phyloP scores from a whole-genome alignment of 1,139 yeast species.

The Hyphopichia khmerensis region DNA sequence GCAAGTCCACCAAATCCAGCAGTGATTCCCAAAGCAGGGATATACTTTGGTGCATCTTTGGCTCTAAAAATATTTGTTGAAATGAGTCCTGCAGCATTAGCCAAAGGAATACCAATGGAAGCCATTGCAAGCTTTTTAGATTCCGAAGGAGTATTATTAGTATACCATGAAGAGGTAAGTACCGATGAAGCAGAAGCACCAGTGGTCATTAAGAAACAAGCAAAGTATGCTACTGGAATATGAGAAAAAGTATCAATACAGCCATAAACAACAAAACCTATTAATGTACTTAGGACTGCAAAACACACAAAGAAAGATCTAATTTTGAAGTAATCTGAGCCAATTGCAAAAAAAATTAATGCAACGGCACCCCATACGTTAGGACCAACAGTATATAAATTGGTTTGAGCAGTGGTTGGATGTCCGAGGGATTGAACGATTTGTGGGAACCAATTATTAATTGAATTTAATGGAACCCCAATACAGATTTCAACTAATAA shows the following conservation, averaged over 20 bases:
- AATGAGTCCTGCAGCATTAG: constrained; percentile 33
- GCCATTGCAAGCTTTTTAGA: constrained; percentile 30
- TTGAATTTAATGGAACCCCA: constrained; percentile 50
- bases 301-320: constrained; percentile 36
- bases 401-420: constrained; percentile 24
- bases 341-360: constrained; percentile 20
- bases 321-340: constrained; percentile 23
- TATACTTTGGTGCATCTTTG: constrained; percentile 29
- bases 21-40: constrained; percentile 31
- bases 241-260: constrained; percentile 38
- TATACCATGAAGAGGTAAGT: constrained; percentile 50
- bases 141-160: constrained; percentile 49
- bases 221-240: constrained; percentile 41
- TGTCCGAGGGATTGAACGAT: constrained; percentile 27
- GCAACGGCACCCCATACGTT: constrained; percentile 30
- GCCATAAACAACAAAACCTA: constrained; percentile 47
- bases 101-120: constrained; percentile 31
- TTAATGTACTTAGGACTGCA: constrained; percentile 35
- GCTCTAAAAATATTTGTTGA: constrained; percentile 30
- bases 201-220: constrained; percentile 32
- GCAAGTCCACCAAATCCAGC: constrained; percentile 36
- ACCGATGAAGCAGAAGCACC: constrained; percentile 38
- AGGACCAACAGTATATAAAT: constrained; percentile 30
- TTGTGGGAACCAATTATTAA: constrained; percentile 48
- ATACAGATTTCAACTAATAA: constrained; percentile 40